phyloP scores from a whole-genome alignment of 2,329 filamentous ascomycete genomes.

The Biscogniauxia marginata region DNA sequence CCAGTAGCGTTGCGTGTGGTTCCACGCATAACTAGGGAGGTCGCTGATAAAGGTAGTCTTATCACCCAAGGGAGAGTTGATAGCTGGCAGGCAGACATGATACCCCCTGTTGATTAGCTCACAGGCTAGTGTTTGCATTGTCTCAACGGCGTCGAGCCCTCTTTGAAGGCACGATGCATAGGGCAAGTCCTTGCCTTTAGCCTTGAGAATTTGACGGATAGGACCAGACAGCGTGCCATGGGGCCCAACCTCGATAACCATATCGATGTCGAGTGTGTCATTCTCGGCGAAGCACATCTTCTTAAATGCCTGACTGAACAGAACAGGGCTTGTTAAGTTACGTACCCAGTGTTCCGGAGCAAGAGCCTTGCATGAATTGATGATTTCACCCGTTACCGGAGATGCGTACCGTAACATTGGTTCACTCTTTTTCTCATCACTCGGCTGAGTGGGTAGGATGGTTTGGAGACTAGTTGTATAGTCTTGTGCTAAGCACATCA shows the following conservation, averaged over 20 bases:
- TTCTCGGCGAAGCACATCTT: slow-evolving; percentile 6
- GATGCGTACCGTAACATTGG: slow-evolving; percentile 23
- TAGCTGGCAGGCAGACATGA: slow-evolving; percentile 7
- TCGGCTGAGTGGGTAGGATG: neutral
- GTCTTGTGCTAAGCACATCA: slow-evolving; percentile 20
- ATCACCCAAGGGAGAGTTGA: slow-evolving; percentile 19
- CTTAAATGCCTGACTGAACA: slow-evolving; percentile 17
- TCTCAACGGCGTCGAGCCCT: slow-evolving; percentile 18
- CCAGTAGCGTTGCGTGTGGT: slow-evolving; percentile 9
- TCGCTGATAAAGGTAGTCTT: too few relatives aligned
- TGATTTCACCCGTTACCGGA: slow-evolving; percentile 25
- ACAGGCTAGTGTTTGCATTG: slow-evolving; percentile 23
- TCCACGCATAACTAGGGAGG: slow-evolving; percentile 16
- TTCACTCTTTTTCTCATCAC: neutral
- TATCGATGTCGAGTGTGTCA: slow-evolving; percentile 12
- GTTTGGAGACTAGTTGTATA: slow-evolving; percentile 16
- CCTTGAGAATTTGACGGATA: slow-evolving; percentile 30
- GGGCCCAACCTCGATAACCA: slow-evolving; percentile 33
- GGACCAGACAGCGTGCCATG: slow-evolving; percentile 31
- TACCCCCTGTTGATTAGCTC: slow-evolving; percentile 23
- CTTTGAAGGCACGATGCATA: slow-evolving; percentile 19
- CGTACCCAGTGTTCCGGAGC: slow-evolving; percentile 12
- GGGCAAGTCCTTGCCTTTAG: slow-evolving; percentile 7
- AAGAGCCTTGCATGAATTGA: slow-evolving; percentile 11
- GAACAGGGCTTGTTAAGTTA: slow-evolving; percentile 29